Conservation (phyloP, 257 asterid species). For the Dorcoceras hygrometricum region DNA sequence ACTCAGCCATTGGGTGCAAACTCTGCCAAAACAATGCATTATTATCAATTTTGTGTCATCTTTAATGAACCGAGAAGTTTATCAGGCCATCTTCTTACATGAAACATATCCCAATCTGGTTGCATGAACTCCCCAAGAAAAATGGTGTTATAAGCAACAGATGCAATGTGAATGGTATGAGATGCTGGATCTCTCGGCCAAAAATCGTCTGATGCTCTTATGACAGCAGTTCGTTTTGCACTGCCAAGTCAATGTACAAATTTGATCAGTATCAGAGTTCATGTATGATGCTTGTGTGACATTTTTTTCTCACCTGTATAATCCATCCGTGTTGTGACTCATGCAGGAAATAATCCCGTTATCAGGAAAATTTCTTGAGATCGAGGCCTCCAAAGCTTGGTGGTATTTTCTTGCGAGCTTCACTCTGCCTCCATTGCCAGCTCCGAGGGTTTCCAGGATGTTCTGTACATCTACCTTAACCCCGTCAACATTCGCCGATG, state of each 20-base stretch:
- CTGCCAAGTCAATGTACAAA: slow-evolving; percentile 32
- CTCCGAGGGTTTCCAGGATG: slow-evolving; percentile 86
- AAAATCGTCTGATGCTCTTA: slow-evolving; percentile 87
- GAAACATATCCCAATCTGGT: slow-evolving; percentile 99
- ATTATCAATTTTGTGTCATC: too few relatives aligned
- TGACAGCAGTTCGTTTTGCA: slow-evolving; percentile 66
- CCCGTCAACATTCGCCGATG: slow-evolving; percentile 75
- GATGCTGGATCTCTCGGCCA: slow-evolving; percentile 97
- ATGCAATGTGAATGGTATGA: slow-evolving; percentile 92
- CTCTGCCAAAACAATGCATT: slow-evolving; percentile 54
- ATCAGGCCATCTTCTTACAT: slow-evolving; percentile 44
- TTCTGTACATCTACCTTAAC: slow-evolving; percentile 83
- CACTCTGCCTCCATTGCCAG: slow-evolving; percentile 86
- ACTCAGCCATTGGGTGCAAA: slow-evolving; percentile 89
- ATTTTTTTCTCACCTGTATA: slow-evolving; percentile 78
- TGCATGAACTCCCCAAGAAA: slow-evolving; percentile 96
- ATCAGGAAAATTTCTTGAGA: slow-evolving; percentile 68
- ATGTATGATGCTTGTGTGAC: not conserved
- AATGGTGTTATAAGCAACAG: slow-evolving; percentile 47
- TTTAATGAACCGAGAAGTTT: not conserved
- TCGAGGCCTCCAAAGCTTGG: slow-evolving; percentile 84
- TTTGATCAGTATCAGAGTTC: not conserved
- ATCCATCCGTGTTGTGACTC: slow-evolving; percentile 90
- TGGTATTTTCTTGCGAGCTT: slow-evolving; percentile 78
- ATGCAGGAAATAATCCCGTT: slow-evolving; percentile 91